These are phyloP conservation scores for Ganoderma leucocontextum DNA, from an alignment of 1,284 basidiomycete species.

Conservation along the genomic window DNA sequence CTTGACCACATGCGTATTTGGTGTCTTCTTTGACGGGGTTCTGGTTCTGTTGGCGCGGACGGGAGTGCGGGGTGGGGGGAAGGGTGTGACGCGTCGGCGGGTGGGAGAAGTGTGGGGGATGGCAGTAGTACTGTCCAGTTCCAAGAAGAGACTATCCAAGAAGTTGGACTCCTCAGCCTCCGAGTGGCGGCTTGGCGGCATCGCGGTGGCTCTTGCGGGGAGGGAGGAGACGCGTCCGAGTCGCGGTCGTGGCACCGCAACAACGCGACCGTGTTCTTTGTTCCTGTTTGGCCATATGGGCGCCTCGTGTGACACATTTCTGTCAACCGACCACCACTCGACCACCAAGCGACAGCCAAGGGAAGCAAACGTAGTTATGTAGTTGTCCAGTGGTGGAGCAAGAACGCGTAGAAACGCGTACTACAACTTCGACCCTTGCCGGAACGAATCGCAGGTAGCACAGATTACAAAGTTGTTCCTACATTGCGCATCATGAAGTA, in stretches of 20 bases:
- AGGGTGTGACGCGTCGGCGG: constrained; percentile 19
- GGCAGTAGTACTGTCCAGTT: constrained; percentile 19
- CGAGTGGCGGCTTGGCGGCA: constrained; percentile 26
- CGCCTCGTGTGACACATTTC: constrained; percentile 19
- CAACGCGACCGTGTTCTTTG: constrained; percentile 35
- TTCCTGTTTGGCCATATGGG: constrained; percentile 22
- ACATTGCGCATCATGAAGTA: no score
- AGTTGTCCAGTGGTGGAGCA: no score
- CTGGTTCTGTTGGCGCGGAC: constrained; percentile 16
- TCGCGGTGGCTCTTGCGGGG: constrained; percentile 8
- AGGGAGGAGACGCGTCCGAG: constrained; percentile 12
- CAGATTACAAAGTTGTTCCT: no score
- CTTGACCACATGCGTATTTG: background rate
- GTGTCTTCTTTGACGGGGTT: constrained; percentile 1
- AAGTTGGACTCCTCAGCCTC: constrained; percentile 28
- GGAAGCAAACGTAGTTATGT: no score
- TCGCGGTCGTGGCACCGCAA: constrained; percentile 6
- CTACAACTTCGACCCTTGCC: no score
- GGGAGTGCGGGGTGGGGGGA: constrained; percentile 24
- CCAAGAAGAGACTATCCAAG: constrained; percentile 23
- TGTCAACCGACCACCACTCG: background rate
- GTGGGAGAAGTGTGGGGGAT: constrained; percentile 17
- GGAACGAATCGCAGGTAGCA: no score
- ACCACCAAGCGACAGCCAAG: no score
- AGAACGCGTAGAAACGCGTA: no score